Conservation (phyloP, 805 yeast species). For the Maudiozyma pseudohumilis region DNA sequence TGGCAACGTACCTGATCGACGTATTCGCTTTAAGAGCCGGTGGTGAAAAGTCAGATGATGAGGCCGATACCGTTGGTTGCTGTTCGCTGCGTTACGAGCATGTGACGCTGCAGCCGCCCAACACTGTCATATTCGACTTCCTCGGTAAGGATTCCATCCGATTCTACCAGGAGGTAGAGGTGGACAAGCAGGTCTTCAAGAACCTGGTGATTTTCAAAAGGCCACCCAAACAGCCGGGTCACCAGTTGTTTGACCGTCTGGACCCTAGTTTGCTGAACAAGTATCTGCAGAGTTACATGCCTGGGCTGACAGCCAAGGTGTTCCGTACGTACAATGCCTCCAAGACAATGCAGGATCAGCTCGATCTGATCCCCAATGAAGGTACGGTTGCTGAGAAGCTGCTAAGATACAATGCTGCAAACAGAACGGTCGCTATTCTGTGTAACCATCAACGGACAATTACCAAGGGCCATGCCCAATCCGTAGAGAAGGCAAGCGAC, state of each 20-base stretch:
- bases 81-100: conserved; percentile 90
- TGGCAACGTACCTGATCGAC: conserved; percentile 88
- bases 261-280: conserved; percentile 77
- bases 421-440: conserved; percentile 86
- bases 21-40: conserved; percentile 94
- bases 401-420: conserved; percentile 85
- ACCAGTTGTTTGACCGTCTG: conserved; percentile 82
- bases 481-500: conserved; percentile 71
- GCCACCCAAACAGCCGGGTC: conserved; percentile 83
- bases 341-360: conserved; percentile 91
- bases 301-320: conserved; percentile 90
- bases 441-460: conserved; percentile 97
- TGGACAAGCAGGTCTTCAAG: conserved; percentile 84
- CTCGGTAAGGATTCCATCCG: conserved; percentile 93
- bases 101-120: conserved; percentile 75
- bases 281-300: conserved; percentile 82
- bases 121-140: conserved; percentile 79
- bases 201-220: conserved; percentile 56
- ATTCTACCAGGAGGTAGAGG: conserved; percentile 85
- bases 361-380: conserved; percentile 73
- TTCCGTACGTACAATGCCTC: conserved; percentile 97
- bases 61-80: conserved; percentile 97
- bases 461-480: conserved; percentile 70
- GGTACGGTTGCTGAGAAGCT: conserved; percentile 85
- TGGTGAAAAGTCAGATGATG: conserved; percentile 94